Evolutionary conservation across 1,284 basidiomycete genomes (phyloP).

Genomic region (Cutaneotrichosporon sp.): DNA sequence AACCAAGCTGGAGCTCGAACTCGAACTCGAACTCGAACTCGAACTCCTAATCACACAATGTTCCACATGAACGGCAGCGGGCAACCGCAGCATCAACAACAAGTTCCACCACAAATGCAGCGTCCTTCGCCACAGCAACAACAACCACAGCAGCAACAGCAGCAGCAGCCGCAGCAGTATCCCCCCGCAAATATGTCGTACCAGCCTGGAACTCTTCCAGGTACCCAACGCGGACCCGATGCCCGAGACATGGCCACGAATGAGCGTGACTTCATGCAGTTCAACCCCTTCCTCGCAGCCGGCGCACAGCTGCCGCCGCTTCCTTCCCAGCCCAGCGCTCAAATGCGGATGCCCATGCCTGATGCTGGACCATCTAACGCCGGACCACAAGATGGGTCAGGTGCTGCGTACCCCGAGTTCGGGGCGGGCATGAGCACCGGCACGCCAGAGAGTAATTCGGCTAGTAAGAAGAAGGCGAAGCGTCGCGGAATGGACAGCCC

Average conservation of each 20-base stretch:
- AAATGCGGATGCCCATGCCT: neutral
- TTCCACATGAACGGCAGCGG: too few relatives aligned
- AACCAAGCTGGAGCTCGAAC: too few relatives aligned
- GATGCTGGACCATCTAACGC: neutral
- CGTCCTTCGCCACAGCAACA: neutral
- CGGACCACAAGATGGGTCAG: too few relatives aligned
- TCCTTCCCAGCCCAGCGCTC: neutral
- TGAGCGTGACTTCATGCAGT: conserved; percentile 1
- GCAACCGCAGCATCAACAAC: neutral
- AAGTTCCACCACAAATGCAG: conserved; percentile 2
- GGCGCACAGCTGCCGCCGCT: neutral
- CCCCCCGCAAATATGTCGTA: neutral
- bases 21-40: too few relatives aligned
- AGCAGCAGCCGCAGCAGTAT: neutral
- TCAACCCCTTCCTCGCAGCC: neutral
- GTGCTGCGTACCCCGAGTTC: too few relatives aligned
- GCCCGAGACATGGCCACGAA: neutral
- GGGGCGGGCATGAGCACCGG: neutral
- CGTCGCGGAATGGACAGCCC: conserved; percentile 10
- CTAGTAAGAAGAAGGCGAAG: conserved; percentile 29
- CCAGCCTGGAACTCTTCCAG: neutral
- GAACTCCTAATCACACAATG: too few relatives aligned
- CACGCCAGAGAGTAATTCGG: neutral
- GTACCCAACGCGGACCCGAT: neutral
- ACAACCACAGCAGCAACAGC: neutral